These are phyloP conservation scores for Pythium angustatum DNA, from an alignment of 352 stramenopile species.

Conservation along the genomic window DNA sequence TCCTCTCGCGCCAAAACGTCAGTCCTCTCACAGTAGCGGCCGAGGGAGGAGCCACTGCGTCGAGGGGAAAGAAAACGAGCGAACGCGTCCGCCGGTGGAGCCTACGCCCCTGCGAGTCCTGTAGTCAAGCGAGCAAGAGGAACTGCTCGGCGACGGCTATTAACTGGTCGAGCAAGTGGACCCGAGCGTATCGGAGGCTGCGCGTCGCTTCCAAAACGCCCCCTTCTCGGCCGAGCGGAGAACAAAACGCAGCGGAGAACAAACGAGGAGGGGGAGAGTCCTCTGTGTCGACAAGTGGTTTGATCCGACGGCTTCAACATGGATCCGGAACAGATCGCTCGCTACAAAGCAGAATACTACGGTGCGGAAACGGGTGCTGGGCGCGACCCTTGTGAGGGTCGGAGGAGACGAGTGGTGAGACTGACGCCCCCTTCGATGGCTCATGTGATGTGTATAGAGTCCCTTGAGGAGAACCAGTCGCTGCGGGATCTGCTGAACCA, in stretches of 20 bases:
- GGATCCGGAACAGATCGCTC: conserved; percentile 29
- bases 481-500: conserved; percentile 76
- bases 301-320: neutral
- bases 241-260: neutral
- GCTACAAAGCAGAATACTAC: conserved; percentile 38
- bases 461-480: conserved; percentile 57
- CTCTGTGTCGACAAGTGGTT: neutral
- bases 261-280: neutral
- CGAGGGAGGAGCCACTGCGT: conserved; percentile 10
- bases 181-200: neutral
- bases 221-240: neutral
- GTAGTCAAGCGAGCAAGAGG: too few species aligned
- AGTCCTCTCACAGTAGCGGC: conserved; percentile 20
- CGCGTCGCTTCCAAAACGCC: neutral
- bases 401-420: neutral
- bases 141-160: too few species aligned
- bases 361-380: conserved; percentile 22
- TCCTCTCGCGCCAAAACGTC: conserved; percentile 34
- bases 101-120: neutral
- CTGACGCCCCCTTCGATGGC: neutral
- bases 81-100: neutral
- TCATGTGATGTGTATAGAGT: conserved; percentile 35
- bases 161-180: too few species aligned
- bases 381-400: neutral
- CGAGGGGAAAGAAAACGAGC: conserved; percentile 4